Base-by-base conservation (phyloP, 2,329 filamentous ascomycete genomes). In the Hypoxylon sp. region DNA sequence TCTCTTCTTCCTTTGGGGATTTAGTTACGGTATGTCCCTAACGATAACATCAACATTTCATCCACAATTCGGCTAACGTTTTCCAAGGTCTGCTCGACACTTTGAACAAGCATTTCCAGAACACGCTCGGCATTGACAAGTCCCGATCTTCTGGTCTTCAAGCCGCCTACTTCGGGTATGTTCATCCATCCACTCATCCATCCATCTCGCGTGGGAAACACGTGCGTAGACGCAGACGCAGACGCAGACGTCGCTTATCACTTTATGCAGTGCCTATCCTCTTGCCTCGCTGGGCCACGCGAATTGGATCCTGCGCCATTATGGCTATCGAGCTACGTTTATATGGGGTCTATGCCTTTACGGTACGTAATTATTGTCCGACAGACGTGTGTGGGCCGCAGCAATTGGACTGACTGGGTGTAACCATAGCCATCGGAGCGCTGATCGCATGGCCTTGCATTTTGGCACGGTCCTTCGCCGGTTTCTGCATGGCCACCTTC, bases 401-500 rank as follows among this genome's bases (percentile, higher is more conserved):
- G 15, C 13, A 31, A 26, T 26, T 40, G 25, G 16, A 23, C 47
- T 50, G 34, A 56, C 25, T 32, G n/a, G 7, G 26, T 40, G 66
- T 73, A 37, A n/a, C 15, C 17, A 46, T 37, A 68, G 77, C 82
- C 2, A 50, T 83, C 21, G 81, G 81, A n/a, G 80, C 78, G n/a
- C 65, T 83, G 37, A 70, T 82, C n/a, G 76, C 78, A 8, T 81
- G 79, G 42, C 75, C 79, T 0, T 80, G 78, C 52, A 79, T 86
- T 62, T 78, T 81, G 57, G 79, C 81, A 25, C 76, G 79, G 47
- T 88, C 83, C 11, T 92, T 91, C 64, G 82, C 78, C 17, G 89
- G 88, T 6, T 92, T 91, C 72, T 90, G 87, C 63, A 82, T 80
- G 25, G 80, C 77, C 60, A 84, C 89, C 61, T 90, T 91, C 69